Evolutionary conservation across 2,329 filamentous ascomycete genomes (phyloP).

Genomic region (Ophiostoma angusticollis): DNA sequence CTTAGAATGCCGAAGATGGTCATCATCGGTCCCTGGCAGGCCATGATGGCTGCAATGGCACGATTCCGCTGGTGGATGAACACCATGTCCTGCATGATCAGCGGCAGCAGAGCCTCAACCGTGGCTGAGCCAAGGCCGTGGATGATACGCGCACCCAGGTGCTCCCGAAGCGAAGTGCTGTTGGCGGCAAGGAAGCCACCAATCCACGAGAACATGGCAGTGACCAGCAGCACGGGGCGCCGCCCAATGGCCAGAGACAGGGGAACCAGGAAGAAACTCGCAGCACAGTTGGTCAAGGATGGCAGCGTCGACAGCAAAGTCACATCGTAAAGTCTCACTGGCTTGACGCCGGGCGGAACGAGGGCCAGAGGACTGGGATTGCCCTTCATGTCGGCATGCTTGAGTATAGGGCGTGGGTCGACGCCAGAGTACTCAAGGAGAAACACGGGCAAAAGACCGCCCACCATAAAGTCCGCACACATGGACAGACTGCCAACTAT

Average conservation of each 20-base stretch:
- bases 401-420: conserved; percentile 19
- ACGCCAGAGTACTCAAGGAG: conserved; percentile 23
- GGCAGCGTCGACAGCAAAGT: conserved; percentile 23
- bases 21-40: conserved; percentile 20
- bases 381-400: conserved; percentile 6
- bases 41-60: conserved; percentile 22
- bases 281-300: conserved; percentile 23
- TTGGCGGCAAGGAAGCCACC: conserved; percentile 24
- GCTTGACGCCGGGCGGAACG: conserved; percentile 18
- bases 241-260: conserved; percentile 25
- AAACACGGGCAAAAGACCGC: conserved; percentile 22
- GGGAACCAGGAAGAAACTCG: conserved; percentile 24
- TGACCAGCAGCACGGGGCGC: conserved; percentile 23
- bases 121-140: conserved; percentile 25
- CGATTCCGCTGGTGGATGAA: conserved; percentile 26
- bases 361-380: conserved; percentile 18
- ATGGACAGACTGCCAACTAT: conserved; percentile 18
- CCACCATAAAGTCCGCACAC: conserved; percentile 20
- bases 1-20: conserved; percentile 20
- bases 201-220: conserved; percentile 21
- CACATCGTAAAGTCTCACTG: conserved; percentile 20
- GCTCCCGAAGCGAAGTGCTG: conserved; percentile 15
- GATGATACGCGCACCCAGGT: conserved; percentile 21
- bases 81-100: conserved; percentile 26
- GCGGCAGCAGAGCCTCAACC: conserved; percentile 24